Base-by-base conservation (phyloP, 768 basidiomycete genomes). In the Roridomyces roridus region DNA sequence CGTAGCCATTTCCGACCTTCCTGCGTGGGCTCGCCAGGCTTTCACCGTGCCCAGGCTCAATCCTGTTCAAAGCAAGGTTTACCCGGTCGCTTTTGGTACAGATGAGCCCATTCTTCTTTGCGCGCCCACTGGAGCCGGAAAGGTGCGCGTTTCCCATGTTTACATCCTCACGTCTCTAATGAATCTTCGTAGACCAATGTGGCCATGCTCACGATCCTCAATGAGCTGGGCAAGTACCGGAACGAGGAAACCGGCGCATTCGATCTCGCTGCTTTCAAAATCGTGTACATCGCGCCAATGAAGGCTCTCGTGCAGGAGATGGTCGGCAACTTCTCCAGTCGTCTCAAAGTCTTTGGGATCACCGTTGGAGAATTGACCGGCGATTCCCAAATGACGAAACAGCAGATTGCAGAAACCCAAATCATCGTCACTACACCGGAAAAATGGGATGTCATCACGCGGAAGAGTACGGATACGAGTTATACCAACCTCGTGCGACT, bases 391-490 rank as follows among this genome's bases (percentile, higher is more conserved):
- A 92, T 98, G 85, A 99, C 96, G 50, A 99, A 98, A 71, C 88
- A 92, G 59, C 96, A 98, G 72, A 98, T 98, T 50, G 76, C 94
- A 9, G 95, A 96, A 68, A 97, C 96, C 0, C 96, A 98, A 69
- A 93, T 99, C 68, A 98, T 98, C 72, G 95, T 98, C 60, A 97
- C 96, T 0, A 98, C 97, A 0, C 97, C 96, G 0, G 97, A 99
- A 76, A 98, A 99, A 72, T 99, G 94, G 94, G 96, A 99, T 65
- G 97, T 99, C 67, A 96, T 99, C 70, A 98, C 96, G 6, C 89
- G 97, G 65, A 99, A 99, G 78, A 92, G 88, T 63, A 96, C 96
- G 0, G 97, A 98, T 66, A 95, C 93, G 18, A 92, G 89, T 60
- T 98, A 98, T 72, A 98, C 95, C 43, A 98, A 97, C 69, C 87